Percentiles rank a stretch among this genome's conserved stretches.
Evolutionary conservation across 139 green algal genomes (phyloP).

Genomic region (Microglena sp.): DNA sequence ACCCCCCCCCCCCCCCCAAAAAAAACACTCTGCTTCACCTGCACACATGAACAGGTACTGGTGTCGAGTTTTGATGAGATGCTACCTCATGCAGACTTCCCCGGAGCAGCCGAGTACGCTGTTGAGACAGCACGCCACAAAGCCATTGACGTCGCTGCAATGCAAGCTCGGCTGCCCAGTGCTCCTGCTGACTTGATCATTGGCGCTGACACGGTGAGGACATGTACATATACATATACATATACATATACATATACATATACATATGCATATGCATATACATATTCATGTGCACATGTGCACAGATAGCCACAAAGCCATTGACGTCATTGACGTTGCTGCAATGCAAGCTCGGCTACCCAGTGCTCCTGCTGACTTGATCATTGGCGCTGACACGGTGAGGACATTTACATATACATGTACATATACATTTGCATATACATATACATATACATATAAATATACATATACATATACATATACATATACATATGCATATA

Average conservation of each 20-base stretch:
- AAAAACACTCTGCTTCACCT: too few species aligned
- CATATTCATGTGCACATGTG: too few species aligned
- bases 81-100: background rate
- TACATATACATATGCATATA: too few species aligned
- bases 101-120: background rate
- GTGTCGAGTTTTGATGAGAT: constrained; percentile 10
- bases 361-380: background rate
- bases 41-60: background rate
- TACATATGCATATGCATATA: background rate
- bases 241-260: background rate
- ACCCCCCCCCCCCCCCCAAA: too few species aligned
- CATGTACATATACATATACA: background rate
- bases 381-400: constrained; percentile 13
- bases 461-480: too few species aligned
- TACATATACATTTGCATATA: background rate
- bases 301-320: constrained; percentile 9
- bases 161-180: background rate
- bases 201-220: constrained; percentile 8
- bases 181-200: constrained; percentile 7
- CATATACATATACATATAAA: background rate
- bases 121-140: constrained; percentile 12
- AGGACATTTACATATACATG: background rate
- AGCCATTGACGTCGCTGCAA: constrained; percentile 8
- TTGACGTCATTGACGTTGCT: constrained; percentile 13
- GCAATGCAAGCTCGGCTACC: background rate